These are phyloP conservation scores for Karstenula rhodostoma DNA, from an alignment of 2,329 filamentous ascomycete species.

Conservation along the genomic window DNA sequence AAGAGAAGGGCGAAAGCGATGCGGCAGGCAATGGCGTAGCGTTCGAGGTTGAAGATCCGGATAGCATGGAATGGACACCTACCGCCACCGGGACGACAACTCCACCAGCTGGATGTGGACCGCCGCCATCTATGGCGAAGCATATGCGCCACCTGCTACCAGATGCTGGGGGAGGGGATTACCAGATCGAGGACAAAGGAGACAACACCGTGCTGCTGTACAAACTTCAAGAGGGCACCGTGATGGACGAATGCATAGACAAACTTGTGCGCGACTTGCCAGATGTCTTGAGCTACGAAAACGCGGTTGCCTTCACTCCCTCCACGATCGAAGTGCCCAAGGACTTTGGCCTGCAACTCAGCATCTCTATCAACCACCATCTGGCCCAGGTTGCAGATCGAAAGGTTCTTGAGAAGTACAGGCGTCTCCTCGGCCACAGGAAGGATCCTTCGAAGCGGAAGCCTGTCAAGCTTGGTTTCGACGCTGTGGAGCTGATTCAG, in stretches of 20 bases:
- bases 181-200: slow-evolving; percentile 29
- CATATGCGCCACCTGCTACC: slow-evolving; percentile 43
- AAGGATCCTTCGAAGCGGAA: slow-evolving; percentile 44
- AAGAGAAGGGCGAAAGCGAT: slow-evolving; percentile 11
- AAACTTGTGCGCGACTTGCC: slow-evolving; percentile 47
- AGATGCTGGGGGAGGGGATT: slow-evolving; percentile 34
- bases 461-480: slow-evolving; percentile 46
- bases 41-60: slow-evolving; percentile 41
- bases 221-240: slow-evolving; percentile 46
- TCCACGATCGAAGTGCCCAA: slow-evolving; percentile 49
- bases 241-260: slow-evolving; percentile 49
- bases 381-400: slow-evolving; percentile 49
- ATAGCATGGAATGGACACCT: slow-evolving; percentile 49
- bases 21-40: slow-evolving; percentile 18
- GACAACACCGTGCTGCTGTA: slow-evolving; percentile 42
- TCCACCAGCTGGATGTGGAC: slow-evolving; percentile 40
- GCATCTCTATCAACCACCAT: slow-evolving; percentile 51
- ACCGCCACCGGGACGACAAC: slow-evolving; percentile 39
- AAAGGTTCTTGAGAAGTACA: slow-evolving; percentile 48
- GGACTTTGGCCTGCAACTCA: slow-evolving; percentile 48
- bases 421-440: slow-evolving; percentile 46
- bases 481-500: slow-evolving; percentile 50
- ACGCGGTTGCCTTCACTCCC: slow-evolving; percentile 45
- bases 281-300: slow-evolving; percentile 46
- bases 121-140: slow-evolving; percentile 37